These are phyloP conservation scores for Oryza meyeriana DNA, from an alignment of 176 grass and related monocot species.

Conservation along the genomic window DNA sequence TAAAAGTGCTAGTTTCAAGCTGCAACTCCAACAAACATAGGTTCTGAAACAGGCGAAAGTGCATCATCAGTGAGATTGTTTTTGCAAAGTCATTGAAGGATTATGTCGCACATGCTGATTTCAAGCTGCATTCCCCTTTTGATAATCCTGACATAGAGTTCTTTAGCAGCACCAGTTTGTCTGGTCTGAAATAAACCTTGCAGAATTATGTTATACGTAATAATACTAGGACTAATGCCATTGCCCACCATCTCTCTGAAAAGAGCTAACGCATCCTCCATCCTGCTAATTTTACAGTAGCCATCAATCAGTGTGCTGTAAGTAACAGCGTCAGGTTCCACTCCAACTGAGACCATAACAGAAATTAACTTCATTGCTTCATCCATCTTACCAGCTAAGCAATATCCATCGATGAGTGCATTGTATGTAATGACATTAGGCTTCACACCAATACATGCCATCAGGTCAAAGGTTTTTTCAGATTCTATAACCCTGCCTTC, in stretches of 20 bases:
- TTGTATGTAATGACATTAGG: no score
- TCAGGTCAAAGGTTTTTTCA: neutral
- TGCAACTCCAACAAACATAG: no score
- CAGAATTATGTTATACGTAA: neutral
- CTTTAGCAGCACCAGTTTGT: neutral
- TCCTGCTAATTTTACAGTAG: neutral
- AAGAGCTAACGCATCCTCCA: neutral
- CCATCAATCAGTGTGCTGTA: neutral
- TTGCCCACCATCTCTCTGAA: neutral
- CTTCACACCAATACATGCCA: neutral
- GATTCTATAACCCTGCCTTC: neutral
- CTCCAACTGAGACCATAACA: no score
- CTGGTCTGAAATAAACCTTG: neutral
- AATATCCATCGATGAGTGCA: no score
- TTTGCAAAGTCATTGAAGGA: neutral
- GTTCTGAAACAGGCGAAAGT: no score
- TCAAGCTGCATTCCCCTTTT: neutral
- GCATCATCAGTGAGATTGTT: neutral
- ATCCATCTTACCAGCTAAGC: no score
- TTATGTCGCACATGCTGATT: neutral
- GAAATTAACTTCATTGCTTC: no score
- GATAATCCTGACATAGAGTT: neutral
- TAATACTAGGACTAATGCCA: neutral
- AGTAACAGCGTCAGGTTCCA: neutral
- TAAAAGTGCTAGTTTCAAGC: neutral